Conservation (phyloP, 768 basidiomycete genomes). For the Tylopilus sp. region DNA sequence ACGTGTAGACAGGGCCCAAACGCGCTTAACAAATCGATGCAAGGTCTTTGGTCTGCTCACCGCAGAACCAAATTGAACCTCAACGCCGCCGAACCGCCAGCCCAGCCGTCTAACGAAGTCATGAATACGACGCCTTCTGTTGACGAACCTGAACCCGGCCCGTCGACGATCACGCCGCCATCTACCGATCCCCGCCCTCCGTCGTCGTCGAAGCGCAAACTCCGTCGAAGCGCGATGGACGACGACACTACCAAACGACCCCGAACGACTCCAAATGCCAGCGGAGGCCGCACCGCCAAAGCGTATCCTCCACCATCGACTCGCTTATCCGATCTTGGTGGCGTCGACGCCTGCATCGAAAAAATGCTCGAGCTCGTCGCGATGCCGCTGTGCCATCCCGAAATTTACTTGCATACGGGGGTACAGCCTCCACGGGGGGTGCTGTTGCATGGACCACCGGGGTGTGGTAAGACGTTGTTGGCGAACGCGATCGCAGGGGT, state of each 20-base stretch:
- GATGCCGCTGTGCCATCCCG: constrained; percentile 92
- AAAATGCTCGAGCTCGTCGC: constrained; percentile 96
- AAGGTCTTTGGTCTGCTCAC: constrained; percentile 72
- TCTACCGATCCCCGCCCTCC: constrained; percentile 1
- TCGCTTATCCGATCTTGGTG: constrained; percentile 83
- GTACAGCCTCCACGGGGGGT: constrained; percentile 92
- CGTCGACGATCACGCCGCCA: constrained; percentile 6
- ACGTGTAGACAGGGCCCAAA: constrained; percentile 67
- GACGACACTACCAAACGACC: constrained; percentile 55
- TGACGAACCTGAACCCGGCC: constrained; percentile 15
- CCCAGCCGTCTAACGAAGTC: constrained; percentile 16
- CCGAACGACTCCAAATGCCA: constrained; percentile 30
- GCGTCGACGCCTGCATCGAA: constrained; percentile 80
- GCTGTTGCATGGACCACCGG: constrained; percentile 90
- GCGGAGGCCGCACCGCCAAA: constrained; percentile 16
- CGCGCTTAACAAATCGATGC: constrained; percentile 74
- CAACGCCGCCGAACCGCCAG: constrained; percentile 35
- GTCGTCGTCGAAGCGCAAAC: constrained; percentile 56
- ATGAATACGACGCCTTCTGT: constrained; percentile 21
- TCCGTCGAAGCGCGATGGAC: constrained; percentile 44
- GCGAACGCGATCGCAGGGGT: constrained; percentile 96
- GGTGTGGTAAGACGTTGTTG: constrained; percentile 93
- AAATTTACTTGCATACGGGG: constrained; percentile 91
- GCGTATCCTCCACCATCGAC: constrained; percentile 66
- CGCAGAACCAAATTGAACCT: constrained; percentile 65